A percentile compares a stretch with the other conserved stretches of the same genome.
These are phyloP conservation scores for Grigorovia transvaalensis DNA, from an alignment of 805 yeast species.

Conservation along the genomic window DNA sequence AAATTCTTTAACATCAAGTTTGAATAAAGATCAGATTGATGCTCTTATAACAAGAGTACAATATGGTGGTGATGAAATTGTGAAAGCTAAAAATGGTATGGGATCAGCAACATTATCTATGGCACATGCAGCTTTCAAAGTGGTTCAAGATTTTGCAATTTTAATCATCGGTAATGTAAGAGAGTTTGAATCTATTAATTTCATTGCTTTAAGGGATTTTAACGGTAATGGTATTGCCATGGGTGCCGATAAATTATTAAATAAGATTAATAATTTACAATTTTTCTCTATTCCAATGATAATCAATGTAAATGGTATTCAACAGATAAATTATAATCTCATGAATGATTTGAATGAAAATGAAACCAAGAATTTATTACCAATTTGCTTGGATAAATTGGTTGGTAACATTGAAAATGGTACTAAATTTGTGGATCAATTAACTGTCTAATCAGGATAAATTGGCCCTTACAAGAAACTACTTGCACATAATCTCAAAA, in stretches of 20 bases:
- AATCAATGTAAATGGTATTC: slow-evolving; percentile 44
- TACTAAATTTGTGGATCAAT: not conserved
- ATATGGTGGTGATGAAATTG: slow-evolving; percentile 96
- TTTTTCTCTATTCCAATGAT: slow-evolving; percentile 58
- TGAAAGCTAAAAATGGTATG: slow-evolving; percentile 85
- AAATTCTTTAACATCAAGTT: slow-evolving; percentile 11
- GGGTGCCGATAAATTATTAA: slow-evolving; percentile 14
- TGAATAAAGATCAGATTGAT: slow-evolving; percentile 33
- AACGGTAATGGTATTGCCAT: slow-evolving; percentile 34
- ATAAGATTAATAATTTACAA: slow-evolving; percentile 17
- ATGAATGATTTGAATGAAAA: slow-evolving; percentile 38
- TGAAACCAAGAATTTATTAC: slow-evolving; percentile 37
- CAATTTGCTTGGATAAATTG: slow-evolving; percentile 18
- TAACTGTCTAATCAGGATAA: not conserved
- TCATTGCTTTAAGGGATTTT: slow-evolving; percentile 39
- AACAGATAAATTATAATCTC: slow-evolving; percentile 43
- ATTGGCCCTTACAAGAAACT: too few species aligned
- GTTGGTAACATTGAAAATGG: slow-evolving; percentile 17
- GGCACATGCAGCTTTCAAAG: slow-evolving; percentile 88
- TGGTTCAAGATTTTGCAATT: slow-evolving; percentile 42
- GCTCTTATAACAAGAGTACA: slow-evolving; percentile 80
- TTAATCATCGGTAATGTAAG: slow-evolving; percentile 27
- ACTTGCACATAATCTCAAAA: too few species aligned
- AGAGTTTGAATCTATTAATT: slow-evolving; percentile 40
- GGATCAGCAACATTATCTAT: slow-evolving; percentile 93